A percentile compares a stretch with the other conserved stretches of the same genome.
These are phyloP conservation scores for Colletotrichum cuscutae DNA, from an alignment of 2,329 filamentous ascomycete genomes.

Conservation along the genomic window DNA sequence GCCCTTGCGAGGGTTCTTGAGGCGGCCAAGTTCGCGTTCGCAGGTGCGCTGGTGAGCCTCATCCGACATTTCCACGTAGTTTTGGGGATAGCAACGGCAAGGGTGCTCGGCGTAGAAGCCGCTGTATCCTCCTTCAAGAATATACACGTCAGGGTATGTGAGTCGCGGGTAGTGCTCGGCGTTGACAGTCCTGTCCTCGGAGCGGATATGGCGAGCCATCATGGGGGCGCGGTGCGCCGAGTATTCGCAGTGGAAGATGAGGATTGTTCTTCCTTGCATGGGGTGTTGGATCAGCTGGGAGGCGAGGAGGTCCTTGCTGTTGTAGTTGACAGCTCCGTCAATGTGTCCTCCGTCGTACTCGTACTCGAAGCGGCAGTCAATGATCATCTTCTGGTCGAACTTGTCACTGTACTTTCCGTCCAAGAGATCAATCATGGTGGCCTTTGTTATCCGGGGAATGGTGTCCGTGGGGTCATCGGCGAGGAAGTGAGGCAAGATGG, in stretches of 20 bases:
- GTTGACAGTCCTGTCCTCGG: conserved; percentile 87
- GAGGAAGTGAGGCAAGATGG: conserved; percentile 85
- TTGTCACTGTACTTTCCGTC: conserved; percentile 82
- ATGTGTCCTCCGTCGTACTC: conserved; percentile 98
- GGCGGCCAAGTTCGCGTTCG: conserved; percentile 92
- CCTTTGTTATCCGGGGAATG: conserved; percentile 85
- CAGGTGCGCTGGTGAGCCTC: conserved; percentile 92
- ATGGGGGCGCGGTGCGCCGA: conserved; percentile 95
- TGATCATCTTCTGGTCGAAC: conserved; percentile 85
- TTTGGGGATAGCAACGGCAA: conserved; percentile 87
- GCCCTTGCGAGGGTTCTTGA: conserved; percentile 86
- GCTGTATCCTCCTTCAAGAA: conserved; percentile 95
- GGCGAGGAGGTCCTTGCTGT: conserved; percentile 91
- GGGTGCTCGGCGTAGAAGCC: conserved; percentile 86
- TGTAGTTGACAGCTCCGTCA: conserved; percentile 92
- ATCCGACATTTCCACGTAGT: conserved; percentile 96
- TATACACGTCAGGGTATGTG: conserved; percentile 97
- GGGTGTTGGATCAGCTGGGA: conserved; percentile 78
- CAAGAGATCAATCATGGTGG: conserved; percentile 86
- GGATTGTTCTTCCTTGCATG: conserved; percentile 76
- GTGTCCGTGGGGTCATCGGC: conserved; percentile 84
- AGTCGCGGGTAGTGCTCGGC: conserved; percentile 86
- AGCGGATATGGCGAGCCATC: conserved; percentile 94
- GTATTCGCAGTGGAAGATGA: conserved; percentile 98
- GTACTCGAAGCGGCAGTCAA: conserved; percentile 99